phyloP scores from a whole-genome alignment of 2,329 filamentous ascomycete species.

The Microsporum ferrugineum region DNA sequence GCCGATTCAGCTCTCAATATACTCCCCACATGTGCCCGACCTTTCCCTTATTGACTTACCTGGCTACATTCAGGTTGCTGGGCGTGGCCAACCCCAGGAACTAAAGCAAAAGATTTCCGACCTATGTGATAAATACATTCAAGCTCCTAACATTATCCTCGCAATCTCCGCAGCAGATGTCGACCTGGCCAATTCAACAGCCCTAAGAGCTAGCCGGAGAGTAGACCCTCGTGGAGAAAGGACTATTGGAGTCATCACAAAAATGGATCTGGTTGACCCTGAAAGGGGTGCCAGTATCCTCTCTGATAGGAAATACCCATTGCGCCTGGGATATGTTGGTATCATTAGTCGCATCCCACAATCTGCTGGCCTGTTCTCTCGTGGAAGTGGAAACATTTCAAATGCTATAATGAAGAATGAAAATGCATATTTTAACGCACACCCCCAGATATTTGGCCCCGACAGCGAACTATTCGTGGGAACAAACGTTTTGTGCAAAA shows the following conservation, averaged over 20 bases:
- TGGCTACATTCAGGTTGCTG: constrained; percentile 92
- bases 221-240: constrained; percentile 90
- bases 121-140: constrained; percentile 96
- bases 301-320: constrained; percentile 80
- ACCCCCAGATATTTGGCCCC: constrained; percentile 67
- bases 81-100: constrained; percentile 77
- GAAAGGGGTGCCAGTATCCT: constrained; percentile 66
- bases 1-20: constrained; percentile 89
- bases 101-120: constrained; percentile 93
- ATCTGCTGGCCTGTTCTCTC: constrained; percentile 61
- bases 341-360: constrained; percentile 77
- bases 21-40: constrained; percentile 90
- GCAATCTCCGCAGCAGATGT: constrained; percentile 97
- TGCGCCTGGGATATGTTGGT: constrained; percentile 91
- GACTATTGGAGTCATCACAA: constrained; percentile 97
- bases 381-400: constrained; percentile 67
- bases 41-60: constrained; percentile 91
- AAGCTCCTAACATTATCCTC: constrained; percentile 87
- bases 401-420: constrained; percentile 79
- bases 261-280: constrained; percentile 94
- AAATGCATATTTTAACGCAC: constrained; percentile 69
- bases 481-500: constrained; percentile 78
- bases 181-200: constrained; percentile 91
- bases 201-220: constrained; percentile 73
- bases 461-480: constrained; percentile 65